Percentiles rank a stretch among this genome's conserved stretches.
phyloP scores from a whole-genome alignment of 2,329 filamentous ascomycete genomes.

The Nemania sp. region DNA sequence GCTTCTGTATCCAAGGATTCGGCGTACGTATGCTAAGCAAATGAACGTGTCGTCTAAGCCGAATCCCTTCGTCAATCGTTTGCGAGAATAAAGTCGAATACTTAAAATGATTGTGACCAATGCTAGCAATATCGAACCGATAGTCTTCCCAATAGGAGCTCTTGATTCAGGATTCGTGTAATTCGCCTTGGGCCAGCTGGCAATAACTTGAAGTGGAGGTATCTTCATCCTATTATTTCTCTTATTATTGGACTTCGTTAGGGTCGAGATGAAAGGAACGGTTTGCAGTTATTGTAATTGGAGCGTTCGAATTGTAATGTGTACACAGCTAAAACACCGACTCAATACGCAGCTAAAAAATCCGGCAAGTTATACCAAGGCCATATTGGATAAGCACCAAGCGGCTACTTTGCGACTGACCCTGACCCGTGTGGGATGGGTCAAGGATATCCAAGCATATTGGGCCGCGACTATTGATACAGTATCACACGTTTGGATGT shows the following conservation, averaged over 20 bases:
- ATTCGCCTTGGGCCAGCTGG: slow-evolving; percentile 41
- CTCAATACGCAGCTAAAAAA: not conserved
- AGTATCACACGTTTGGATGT: not conserved
- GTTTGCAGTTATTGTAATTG: no score
- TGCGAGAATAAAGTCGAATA: slow-evolving; percentile 43
- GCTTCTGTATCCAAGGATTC: not conserved
- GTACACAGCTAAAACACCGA: no score
- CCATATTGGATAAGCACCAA: not conserved
- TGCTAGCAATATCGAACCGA: slow-evolving; percentile 34
- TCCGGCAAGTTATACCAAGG: not conserved
- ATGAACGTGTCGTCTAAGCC: slow-evolving; percentile 45
- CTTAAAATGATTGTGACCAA: slow-evolving; percentile 39
- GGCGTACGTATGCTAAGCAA: slow-evolving; percentile 41
- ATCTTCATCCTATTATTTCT: slow-evolving; percentile 31
- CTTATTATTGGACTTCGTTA: not conserved
- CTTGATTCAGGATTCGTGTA: slow-evolving; percentile 39
- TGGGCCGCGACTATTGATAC: not conserved
- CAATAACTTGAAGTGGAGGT: slow-evolving; percentile 29
- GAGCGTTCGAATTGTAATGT: no score
- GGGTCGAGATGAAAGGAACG: no score
- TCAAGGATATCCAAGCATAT: not conserved
- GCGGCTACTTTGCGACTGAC: no score
- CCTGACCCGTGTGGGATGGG: not conserved
- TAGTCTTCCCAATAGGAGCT: slow-evolving; percentile 36
- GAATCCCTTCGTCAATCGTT: slow-evolving; percentile 41